phyloP scores from a whole-genome alignment of 148 eudicot genomes.

The Amaranthus palmeri region DNA sequence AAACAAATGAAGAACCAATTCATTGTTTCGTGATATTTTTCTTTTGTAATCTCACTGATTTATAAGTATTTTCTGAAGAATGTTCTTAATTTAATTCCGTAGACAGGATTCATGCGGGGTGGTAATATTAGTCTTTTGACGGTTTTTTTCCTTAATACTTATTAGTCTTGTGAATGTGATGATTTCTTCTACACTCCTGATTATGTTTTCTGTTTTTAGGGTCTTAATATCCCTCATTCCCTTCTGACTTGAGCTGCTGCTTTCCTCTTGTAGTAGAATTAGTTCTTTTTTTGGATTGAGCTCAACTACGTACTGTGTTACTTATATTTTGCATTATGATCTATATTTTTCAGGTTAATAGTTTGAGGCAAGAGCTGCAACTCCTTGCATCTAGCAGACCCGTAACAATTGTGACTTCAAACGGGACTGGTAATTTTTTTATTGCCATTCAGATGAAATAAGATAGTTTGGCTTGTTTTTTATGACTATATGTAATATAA shows the following conservation, averaged over 20 bases:
- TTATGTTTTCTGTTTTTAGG: background rate
- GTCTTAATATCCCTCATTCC: background rate
- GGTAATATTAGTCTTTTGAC: background rate
- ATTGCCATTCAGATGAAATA: background rate
- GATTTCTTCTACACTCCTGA: background rate
- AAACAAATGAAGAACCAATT: background rate
- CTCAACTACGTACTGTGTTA: background rate
- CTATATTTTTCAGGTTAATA: slow-evolving; percentile 58
- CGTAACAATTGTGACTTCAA: slow-evolving; percentile 69
- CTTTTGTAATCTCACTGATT: background rate
- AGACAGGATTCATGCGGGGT: background rate
- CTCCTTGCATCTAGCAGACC: slow-evolving; percentile 67
- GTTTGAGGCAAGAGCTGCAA: slow-evolving; percentile 76
- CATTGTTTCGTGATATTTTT: background rate
- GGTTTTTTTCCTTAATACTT: background rate
- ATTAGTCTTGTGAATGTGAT: background rate
- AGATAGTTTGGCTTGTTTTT: background rate
- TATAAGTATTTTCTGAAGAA: background rate
- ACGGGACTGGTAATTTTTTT: slow-evolving; percentile 45
- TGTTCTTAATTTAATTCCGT: background rate
- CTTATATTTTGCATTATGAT: background rate
- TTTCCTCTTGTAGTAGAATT: background rate
- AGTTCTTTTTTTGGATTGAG: background rate
- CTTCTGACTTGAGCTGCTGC: background rate
- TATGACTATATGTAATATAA: background rate